Evolutionary conservation across 208 protist genomes (phyloP).

Genomic region (Vickermania ingenoplastis): DNA sequence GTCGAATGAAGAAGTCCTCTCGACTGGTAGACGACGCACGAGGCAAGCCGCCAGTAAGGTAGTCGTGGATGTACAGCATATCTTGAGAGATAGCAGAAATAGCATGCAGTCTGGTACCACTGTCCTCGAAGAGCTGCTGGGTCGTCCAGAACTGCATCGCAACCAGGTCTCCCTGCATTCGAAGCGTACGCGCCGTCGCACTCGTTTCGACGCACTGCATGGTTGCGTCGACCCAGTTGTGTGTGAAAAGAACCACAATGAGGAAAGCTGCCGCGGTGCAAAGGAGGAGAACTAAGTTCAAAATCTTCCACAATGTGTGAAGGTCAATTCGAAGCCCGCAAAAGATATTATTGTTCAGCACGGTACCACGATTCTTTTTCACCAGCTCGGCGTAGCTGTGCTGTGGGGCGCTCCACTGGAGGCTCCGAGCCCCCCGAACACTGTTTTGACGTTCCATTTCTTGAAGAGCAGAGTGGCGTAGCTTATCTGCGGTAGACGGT

Average conservation of each 20-base stretch:
- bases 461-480: constrained; percentile 7
- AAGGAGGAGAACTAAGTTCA: constrained; percentile 2
- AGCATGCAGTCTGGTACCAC: background rate
- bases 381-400: constrained; percentile 2
- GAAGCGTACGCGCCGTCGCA: constrained; percentile 4
- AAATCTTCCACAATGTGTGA: constrained; percentile 4
- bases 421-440: background rate
- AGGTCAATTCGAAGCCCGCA: constrained; percentile 5
- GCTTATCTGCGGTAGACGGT: constrained; percentile 3
- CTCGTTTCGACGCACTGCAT: constrained; percentile 4
- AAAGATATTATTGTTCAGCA: constrained; percentile 1
- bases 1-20: constrained; percentile 3
- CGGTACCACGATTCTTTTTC: background rate
- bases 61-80: constrained; percentile 10
- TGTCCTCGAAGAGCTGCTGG: background rate
- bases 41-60: constrained; percentile 1
- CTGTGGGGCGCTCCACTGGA: background rate
- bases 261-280: constrained; percentile 1
- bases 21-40: background rate
- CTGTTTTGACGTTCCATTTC: constrained; percentile 9
- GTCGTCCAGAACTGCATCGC: constrained; percentile 8
- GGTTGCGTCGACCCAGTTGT: background rate
- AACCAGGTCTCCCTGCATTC: constrained; percentile 5
- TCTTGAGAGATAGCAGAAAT: background rate
- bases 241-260: constrained; percentile 1